phyloP scores from a whole-genome alignment of 768 basidiomycete species.

The Sistotremastrum niveocremeum region DNA sequence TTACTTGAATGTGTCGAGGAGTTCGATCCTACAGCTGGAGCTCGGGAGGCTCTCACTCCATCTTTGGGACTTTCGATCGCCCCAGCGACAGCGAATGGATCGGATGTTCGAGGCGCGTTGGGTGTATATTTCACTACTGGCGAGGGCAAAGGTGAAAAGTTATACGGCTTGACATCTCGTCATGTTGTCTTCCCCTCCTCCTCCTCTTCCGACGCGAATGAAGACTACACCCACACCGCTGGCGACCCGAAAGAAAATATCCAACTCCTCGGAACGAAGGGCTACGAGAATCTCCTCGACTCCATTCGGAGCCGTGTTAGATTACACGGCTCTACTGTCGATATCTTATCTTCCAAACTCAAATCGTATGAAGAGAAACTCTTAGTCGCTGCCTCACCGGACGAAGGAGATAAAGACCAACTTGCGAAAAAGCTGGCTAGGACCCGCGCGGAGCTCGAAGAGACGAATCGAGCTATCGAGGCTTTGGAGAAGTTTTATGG shows the following conservation, averaged over 20 bases:
- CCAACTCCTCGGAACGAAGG: slow-evolving; percentile 10
- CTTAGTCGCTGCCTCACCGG: neutral
- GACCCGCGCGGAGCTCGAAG: slow-evolving; percentile 4
- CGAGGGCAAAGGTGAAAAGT: slow-evolving; percentile 10
- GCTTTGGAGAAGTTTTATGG: slow-evolving; percentile 9
- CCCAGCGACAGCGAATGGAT: slow-evolving; percentile 2
- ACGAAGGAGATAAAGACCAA: slow-evolving; percentile 3
- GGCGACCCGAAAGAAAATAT: slow-evolving; percentile 1
- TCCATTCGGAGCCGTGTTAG: slow-evolving; percentile 5
- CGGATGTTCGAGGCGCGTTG: too few relatives aligned
- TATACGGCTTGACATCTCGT: slow-evolving; percentile 14
- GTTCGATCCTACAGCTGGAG: slow-evolving; percentile 9
- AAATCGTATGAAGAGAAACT: too few relatives aligned
- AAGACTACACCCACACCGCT: too few relatives aligned
- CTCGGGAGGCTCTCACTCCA: slow-evolving; percentile 15
- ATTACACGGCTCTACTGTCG: neutral
- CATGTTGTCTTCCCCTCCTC: slow-evolving; percentile 13
- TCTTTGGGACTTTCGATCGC: slow-evolving; percentile 17
- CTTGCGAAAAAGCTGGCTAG: slow-evolving; percentile 3
- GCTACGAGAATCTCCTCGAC: slow-evolving; percentile 4
- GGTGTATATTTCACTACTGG: slow-evolving; percentile 11
- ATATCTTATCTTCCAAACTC: neutral
- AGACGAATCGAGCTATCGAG: slow-evolving; percentile 7
- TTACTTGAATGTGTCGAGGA: slow-evolving; percentile 9
- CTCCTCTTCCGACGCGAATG: too few relatives aligned